Evolutionary conservation across 371 early-diverging fungal species (phyloP), one percentile per base, ranked within the genome.

Genomic region (Mucor piriformis): DNA sequence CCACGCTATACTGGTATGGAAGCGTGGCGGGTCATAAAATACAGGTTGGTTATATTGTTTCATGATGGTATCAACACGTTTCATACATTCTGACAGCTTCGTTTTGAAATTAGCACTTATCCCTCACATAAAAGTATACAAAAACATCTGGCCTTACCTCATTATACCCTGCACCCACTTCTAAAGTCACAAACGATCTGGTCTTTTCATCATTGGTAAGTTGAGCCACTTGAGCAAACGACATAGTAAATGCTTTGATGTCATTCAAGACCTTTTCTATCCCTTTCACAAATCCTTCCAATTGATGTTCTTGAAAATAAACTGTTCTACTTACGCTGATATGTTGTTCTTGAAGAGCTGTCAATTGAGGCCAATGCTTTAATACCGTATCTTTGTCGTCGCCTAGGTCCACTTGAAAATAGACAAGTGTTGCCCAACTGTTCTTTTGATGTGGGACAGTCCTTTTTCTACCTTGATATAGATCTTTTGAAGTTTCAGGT

Each of bases 1-100:
- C 72, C 77, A 74, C 1, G 70, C 77, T n/a, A 81, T 55, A 54
- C 81, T 81, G 8, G 74, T 68, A 63, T 81, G 81, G 51, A 81
- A 81, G 3, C 81, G 59, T 3, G 81, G 75, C 10, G 81, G 81
- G 69, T 77, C 34, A 47, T 81, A 81, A 43, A 77, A 81, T 13
- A 29, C 27, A 7, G 67, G 67, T 33, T 67, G 64, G 8, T 57
- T 49, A 27, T 59, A 73, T n/a, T 57, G 20, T 6, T 35, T 33
- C 48, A 73, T 59, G 6, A 70, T 60, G 16, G 27, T 34, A 42
- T 81, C 76, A 2, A 77, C 59, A 18, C 38, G 33, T 29, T 34
- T 27, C 33, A 75, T 40, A 32, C 66, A 70, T n/a, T 42, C 16
- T 2, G 35, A 24, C 27, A 76, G 20, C 76, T 75, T 43, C 6